Evolutionary conservation across 2,329 filamentous ascomycete species (phyloP), one percentile per base, ranked within the genome.

Genomic region (Mycogone perniciosa): DNA sequence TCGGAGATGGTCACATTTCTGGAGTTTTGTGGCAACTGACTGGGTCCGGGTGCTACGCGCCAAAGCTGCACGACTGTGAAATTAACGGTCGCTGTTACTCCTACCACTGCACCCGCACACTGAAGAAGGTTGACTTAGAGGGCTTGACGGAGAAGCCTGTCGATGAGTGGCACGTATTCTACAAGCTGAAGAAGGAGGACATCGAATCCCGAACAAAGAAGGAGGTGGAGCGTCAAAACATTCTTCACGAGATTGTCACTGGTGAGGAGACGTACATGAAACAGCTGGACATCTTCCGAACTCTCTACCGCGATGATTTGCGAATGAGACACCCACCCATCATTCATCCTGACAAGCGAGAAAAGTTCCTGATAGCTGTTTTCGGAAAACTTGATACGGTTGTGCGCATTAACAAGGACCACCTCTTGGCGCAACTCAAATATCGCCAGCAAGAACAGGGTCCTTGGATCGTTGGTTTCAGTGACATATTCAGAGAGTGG

Each of bases 401-500:
- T 34, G 88, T 92, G 63, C 83, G 86, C 58, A 89, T 91, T 60
- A 97, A 97, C 68, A 93, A 95, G 67, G 91, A 96, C 56, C 86
- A 93, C 65, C 79, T 99, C 20, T 73, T 99, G 27, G 87, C 92
- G 2, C 92, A 96, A 67, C 80, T 99, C 60, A 97, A 97, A 64
- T 99, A 97, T 65, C 84, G 93, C 29, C 93, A 99, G 67, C 88
- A 93, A 62, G 93, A 97, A 65, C 92, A 99, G 71, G 93, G 93
- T 0, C 93, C 93, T 0, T 99, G 90, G 84, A 85, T 99, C 52
- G 77, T 81, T 9, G 93, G 93, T 3, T 96, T 96, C 70, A 96
- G 91, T 64, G 93, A 97, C 63, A 89, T 99, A 45, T 97, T 99
- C 75, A 79, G 93, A 52, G 93, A 99, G 71, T 99, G 93, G 93